phyloP scores from a whole-genome alignment of 1,284 basidiomycete species.

The Ustilago trichophora region DNA sequence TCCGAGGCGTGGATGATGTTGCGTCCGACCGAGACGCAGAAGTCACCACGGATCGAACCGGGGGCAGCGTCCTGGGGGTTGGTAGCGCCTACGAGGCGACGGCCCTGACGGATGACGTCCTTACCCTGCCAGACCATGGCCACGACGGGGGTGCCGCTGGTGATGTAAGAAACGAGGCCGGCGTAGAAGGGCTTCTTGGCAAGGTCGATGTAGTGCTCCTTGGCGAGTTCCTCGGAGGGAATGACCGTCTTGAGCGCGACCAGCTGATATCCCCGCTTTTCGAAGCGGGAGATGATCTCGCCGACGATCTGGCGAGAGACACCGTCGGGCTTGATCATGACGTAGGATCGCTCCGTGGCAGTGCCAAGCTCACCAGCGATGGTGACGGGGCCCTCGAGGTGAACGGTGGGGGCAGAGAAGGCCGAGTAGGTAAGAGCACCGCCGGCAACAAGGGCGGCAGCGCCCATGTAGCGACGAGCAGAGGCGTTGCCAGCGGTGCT shows the following conservation, averaged over 20 bases:
- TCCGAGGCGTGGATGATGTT: constrained; percentile 70
- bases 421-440: constrained; percentile 43
- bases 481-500: constrained; percentile 24
- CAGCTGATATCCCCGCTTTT: constrained; percentile 52
- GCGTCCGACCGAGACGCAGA: constrained; percentile 64
- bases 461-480: constrained; percentile 42
- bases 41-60: constrained; percentile 61
- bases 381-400: constrained; percentile 68
- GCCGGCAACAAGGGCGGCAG: constrained; percentile 44
- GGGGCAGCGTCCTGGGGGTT: constrained; percentile 60
- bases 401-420: constrained; percentile 31
- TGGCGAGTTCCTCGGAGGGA: constrained; percentile 48
- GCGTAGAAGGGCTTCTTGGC: constrained; percentile 59
- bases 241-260: constrained; percentile 31
- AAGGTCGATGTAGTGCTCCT: constrained; percentile 62
- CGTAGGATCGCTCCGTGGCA: constrained; percentile 68
- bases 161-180: constrained; percentile 58
- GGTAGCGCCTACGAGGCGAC: constrained; percentile 62
- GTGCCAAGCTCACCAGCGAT: constrained; percentile 69
- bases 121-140: constrained; percentile 65
- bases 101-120: constrained; percentile 63
- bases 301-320: constrained; percentile 59
- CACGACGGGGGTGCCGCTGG: constrained; percentile 59
- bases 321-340: constrained; percentile 68
- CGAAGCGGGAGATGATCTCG: constrained; percentile 60